Base-by-base conservation (phyloP, 1,284 basidiomycete species). In the Cutaneotrichosporon sp. region DNA sequence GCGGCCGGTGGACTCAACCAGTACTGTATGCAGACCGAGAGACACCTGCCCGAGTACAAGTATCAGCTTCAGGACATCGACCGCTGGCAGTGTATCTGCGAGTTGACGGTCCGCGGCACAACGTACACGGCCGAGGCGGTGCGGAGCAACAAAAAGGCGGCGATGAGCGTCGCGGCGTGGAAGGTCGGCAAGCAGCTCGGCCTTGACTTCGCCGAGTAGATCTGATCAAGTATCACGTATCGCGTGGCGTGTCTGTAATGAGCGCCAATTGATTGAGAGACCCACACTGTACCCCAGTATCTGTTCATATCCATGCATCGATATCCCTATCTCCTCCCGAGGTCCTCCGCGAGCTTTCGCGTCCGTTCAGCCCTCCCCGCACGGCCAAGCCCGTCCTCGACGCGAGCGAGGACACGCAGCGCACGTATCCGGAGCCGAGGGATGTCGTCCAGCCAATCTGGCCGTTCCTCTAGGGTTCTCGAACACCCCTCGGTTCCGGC, bases 161-260 rank as follows among this genome's bases (percentile, higher is more conserved):
- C 67, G 0, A 46, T 38, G 53, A 62, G 59, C 10, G 55, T 66
- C 10, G 64, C 67, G 5, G 70, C 70, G 14, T 70, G 60, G 47
- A 62, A 62, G 39, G 46, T 72, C 10, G 57, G 61, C 26, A 34
- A 46, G 43, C 46, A 66, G 51, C 48, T 69, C 16, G 46, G 52
- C 14, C 26, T 29, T n/a, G n/a, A n/a, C n/a, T n/a, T n/a, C n/a
- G n/a, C n/a, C n/a, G n/a, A n/a, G n/a, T n/a, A n/a, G n/a, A n/a
- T n/a, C n/a, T n/a, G n/a, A n/a, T n/a, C n/a, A n/a, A n/a, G n/a
- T n/a, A n/a, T n/a, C n/a, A n/a, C n/a, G n/a, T n/a, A n/a, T n/a
- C n/a, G n/a, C n/a, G n/a, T n/a, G n/a, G n/a, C n/a, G n/a, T n/a
- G n/a, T n/a, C n/a, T n/a, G n/a, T n/a, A n/a, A n/a, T n/a, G n/a